Evolutionary conservation across 225 moss, liverwort and hornwort genomes (phyloP).

Genomic region (Pseudoscleropodium purum): DNA sequence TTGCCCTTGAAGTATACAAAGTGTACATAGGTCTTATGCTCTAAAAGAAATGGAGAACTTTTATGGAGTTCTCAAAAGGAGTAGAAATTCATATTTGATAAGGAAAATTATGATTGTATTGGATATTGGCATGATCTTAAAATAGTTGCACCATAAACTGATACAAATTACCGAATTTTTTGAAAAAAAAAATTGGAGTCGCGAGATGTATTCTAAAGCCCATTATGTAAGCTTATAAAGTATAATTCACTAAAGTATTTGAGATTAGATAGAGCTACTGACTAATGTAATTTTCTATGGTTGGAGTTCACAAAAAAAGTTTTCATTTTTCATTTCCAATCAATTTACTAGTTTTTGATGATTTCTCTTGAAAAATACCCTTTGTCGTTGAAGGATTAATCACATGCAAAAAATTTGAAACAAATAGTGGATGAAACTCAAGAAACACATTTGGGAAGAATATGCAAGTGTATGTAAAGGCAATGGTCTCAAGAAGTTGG

Average conservation of each 20-base stretch:
- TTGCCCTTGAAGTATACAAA: neutral
- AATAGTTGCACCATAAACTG: fast-evolving
- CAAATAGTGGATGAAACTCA: too few species aligned
- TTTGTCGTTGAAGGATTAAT: too few species aligned
- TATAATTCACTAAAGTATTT: neutral
- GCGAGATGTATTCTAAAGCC: fast-evolving
- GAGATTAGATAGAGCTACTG: neutral
- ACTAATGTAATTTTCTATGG: too few species aligned
- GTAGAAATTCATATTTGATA: neutral
- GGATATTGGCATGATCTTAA: neutral
- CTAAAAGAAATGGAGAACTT: neutral
- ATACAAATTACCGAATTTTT: neutral
- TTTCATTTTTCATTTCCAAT: too few species aligned
- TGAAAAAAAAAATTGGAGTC: neutral
- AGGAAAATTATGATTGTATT: neutral
- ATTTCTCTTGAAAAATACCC: too few species aligned
- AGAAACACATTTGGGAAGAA: too few species aligned
- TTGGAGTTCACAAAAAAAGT: too few species aligned
- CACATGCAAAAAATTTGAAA: too few species aligned
- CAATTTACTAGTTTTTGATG: too few species aligned
- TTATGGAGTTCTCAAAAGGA: neutral
- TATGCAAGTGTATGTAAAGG: too few species aligned
- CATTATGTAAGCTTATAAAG: neutral
- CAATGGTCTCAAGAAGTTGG: too few species aligned
- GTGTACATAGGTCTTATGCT: neutral